Conservation (phyloP, 306 rosid genomes). For the Senna siamea region DNA sequence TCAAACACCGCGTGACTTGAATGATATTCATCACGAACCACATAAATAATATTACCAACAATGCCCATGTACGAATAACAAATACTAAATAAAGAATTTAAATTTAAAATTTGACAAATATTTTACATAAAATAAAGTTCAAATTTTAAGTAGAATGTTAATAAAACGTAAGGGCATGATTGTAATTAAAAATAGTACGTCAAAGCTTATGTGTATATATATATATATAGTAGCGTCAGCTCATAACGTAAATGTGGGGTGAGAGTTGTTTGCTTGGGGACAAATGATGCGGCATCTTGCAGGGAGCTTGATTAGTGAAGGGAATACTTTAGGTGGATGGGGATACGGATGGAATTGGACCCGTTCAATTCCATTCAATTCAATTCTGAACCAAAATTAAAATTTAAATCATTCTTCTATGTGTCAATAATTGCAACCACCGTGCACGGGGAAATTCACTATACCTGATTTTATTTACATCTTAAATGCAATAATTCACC, state of each 20-base stretch:
- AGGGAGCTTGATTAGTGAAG: not conserved
- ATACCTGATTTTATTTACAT: too few species aligned
- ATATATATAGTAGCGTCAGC: not conserved
- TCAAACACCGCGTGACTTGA: not conserved
- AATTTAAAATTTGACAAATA: too few species aligned
- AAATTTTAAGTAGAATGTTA: too few species aligned
- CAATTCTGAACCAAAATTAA: too few species aligned
- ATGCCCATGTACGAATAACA: conserved; percentile 12
- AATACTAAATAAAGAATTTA: too few species aligned
- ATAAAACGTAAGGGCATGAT: not conserved
- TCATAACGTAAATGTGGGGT: not conserved
- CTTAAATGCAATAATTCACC: too few species aligned
- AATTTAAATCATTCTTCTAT: too few species aligned
- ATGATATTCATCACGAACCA: not conserved
- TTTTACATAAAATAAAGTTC: too few species aligned
- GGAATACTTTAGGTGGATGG: conserved; percentile 19
- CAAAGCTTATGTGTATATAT: not conserved
- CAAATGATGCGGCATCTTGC: conserved; percentile 24
- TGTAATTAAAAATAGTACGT: not conserved
- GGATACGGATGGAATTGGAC: conserved; percentile 2
- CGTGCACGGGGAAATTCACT: too few species aligned
- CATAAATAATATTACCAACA: not conserved
- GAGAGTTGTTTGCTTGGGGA: not conserved
- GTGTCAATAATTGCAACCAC: too few species aligned
- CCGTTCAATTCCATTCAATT: not conserved